These are phyloP conservation scores for Clonostachys chloroleuca DNA, from an alignment of 2,329 filamentous ascomycete species.

Conservation along the genomic window DNA sequence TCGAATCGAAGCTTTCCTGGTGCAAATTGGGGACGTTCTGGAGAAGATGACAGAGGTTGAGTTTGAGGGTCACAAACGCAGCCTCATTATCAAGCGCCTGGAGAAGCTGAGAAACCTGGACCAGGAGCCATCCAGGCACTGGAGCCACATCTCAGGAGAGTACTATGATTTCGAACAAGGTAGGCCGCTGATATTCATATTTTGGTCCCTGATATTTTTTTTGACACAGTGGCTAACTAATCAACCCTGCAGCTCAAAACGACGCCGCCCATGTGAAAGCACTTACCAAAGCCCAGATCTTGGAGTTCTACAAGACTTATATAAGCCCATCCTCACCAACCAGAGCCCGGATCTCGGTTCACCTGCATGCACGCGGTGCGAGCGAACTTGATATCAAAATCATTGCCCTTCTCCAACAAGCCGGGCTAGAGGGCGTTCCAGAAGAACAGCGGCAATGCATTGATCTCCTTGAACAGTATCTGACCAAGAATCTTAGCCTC, in stretches of 20 bases:
- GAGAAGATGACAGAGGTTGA: slow-evolving; percentile 74
- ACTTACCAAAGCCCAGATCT: slow-evolving; percentile 74
- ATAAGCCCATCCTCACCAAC: slow-evolving; percentile 69
- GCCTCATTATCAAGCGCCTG: slow-evolving; percentile 78
- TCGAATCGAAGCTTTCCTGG: slow-evolving; percentile 82
- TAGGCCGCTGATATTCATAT: slow-evolving; percentile 34
- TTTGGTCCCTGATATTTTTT: background rate
- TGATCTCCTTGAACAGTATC: slow-evolving; percentile 43
- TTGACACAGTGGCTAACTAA: background rate
- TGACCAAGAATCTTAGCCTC: slow-evolving; percentile 45
- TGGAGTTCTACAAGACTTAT: slow-evolving; percentile 72
- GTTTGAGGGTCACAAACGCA: slow-evolving; percentile 88
- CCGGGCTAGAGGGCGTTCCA: slow-evolving; percentile 24
- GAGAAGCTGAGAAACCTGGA: slow-evolving; percentile 92
- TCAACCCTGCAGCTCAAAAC: slow-evolving; percentile 50
- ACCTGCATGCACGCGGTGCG: slow-evolving; percentile 70
- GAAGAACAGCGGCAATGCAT: slow-evolving; percentile 43
- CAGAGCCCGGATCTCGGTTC: slow-evolving; percentile 80
- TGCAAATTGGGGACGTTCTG: slow-evolving; percentile 60
- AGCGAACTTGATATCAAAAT: slow-evolving; percentile 39
- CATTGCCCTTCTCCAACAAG: slow-evolving; percentile 28
- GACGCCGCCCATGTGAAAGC: slow-evolving; percentile 72
- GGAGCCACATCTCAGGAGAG: slow-evolving; percentile 80
- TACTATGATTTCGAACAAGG: slow-evolving; percentile 87
- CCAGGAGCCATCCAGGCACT: slow-evolving; percentile 78